Evolutionary conservation across 768 basidiomycete species (phyloP).

Genomic region (Cyathus striatus): DNA sequence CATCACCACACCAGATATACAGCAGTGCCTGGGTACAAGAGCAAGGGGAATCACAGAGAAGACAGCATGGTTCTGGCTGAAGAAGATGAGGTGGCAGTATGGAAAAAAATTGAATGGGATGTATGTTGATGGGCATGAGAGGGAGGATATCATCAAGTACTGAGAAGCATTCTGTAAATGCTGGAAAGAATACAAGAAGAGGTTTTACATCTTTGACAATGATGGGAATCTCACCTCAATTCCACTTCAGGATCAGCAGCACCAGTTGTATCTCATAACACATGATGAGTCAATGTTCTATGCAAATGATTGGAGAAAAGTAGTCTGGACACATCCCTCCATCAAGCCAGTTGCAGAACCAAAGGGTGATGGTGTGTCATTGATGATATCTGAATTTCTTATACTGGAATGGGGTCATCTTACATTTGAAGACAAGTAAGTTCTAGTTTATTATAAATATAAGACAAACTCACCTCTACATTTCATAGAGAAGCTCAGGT

Average conservation of each 20-base stretch:
- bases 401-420: too few relatives aligned
- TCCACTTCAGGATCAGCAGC: slow-evolving; percentile 15
- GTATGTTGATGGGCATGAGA: too few relatives aligned
- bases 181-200: slow-evolving; percentile 16
- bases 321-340: neutral
- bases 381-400: too few relatives aligned
- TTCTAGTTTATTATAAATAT: slow-evolving; percentile 1
- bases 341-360: too few relatives aligned
- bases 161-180: too few relatives aligned
- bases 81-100: slow-evolving; percentile 24
- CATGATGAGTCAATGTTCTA: slow-evolving; percentile 38
- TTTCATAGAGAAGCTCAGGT: slow-evolving; percentile 10
- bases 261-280: slow-evolving; percentile 10
- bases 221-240: slow-evolving; percentile 12
- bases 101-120: too few relatives aligned
- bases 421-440: slow-evolving; percentile 12
- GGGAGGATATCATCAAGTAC: too few relatives aligned
- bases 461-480: neutral
- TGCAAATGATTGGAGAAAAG: slow-evolving; percentile 4
- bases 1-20: slow-evolving; percentile 14
- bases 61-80: slow-evolving; percentile 27
- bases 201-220: slow-evolving; percentile 18
- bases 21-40: slow-evolving; percentile 10
- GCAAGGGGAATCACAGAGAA: too few relatives aligned
- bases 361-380: too few relatives aligned